Percentiles rank a stretch among this genome's conserved stretches.
phyloP scores from a whole-genome alignment of 306 rosid genomes.

The Sesbania bispinosa region DNA sequence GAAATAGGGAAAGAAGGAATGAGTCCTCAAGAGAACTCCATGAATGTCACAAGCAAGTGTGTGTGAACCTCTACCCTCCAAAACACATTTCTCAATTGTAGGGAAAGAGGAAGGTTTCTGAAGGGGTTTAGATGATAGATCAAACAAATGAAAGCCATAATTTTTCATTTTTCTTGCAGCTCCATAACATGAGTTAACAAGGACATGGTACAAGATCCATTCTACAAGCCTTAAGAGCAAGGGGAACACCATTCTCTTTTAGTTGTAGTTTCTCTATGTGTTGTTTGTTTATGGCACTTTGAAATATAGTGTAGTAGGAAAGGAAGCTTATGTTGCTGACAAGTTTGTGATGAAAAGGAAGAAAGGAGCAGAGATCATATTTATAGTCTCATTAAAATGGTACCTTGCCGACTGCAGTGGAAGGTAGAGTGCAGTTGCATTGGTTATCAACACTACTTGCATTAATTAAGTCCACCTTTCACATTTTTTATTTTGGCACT shows the following conservation, averaged over 20 bases:
- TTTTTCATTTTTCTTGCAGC: neutral
- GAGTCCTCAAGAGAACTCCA: conserved; percentile 40
- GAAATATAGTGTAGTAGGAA: neutral
- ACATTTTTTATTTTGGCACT: too few species aligned
- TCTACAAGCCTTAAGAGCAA: neutral
- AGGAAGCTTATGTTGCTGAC: neutral
- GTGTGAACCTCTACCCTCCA: conserved; percentile 21
- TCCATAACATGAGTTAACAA: conserved; percentile 15
- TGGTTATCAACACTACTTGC: neutral
- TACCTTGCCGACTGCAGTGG: neutral
- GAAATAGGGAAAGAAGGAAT: conserved; percentile 65
- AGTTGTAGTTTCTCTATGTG: neutral
- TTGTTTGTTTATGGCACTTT: neutral
- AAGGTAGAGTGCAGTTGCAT: neutral
- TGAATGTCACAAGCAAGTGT: conserved; percentile 55
- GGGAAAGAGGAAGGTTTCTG: conserved; percentile 13
- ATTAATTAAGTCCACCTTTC: neutral
- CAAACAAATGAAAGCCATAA: neutral
- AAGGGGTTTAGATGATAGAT: neutral
- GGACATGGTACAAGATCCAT: neutral
- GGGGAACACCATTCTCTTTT: neutral
- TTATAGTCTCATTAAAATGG: neutral
- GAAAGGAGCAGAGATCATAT: neutral
- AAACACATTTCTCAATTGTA: too few species aligned
- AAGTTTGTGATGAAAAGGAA: too few species aligned